Evolutionary conservation across 2,329 filamentous ascomycete species (phyloP).

Genomic region (Thelonectria rubi): DNA sequence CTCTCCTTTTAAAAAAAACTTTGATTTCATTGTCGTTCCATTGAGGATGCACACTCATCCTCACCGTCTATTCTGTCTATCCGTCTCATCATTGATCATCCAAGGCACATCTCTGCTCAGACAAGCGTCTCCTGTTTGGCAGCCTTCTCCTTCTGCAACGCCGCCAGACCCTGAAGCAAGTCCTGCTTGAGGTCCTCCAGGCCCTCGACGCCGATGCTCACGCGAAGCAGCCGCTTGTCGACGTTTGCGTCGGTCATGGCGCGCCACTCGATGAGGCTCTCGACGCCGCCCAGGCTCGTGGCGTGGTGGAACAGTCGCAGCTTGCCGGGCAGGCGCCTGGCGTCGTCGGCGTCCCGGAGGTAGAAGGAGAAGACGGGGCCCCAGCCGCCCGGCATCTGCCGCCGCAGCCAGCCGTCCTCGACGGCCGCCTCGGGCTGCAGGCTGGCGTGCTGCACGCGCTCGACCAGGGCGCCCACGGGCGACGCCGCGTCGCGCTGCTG

Average conservation of each 20-base stretch:
- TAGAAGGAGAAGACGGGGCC: slow-evolving; percentile 87
- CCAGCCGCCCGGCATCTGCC: slow-evolving; percentile 92
- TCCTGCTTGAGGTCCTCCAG: slow-evolving; percentile 86
- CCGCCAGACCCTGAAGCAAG: slow-evolving; percentile 72
- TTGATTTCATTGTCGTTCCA: background rate
- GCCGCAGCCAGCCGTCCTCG: slow-evolving; percentile 74
- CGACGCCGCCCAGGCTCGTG: slow-evolving; percentile 91
- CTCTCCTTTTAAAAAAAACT: too few relatives aligned
- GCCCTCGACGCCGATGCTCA: slow-evolving; percentile 88
- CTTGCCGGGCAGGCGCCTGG: slow-evolving; percentile 78
- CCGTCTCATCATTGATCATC: slow-evolving; percentile 3
- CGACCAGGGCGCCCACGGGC: slow-evolving; percentile 63
- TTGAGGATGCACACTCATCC: background rate
- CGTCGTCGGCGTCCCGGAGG: slow-evolving; percentile 67
- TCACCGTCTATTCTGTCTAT: slow-evolving; percentile 1
- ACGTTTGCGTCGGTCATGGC: slow-evolving; percentile 83
- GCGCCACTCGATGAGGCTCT: slow-evolving; percentile 96
- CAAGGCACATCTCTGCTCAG: slow-evolving; percentile 1
- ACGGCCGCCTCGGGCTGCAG: slow-evolving; percentile 72
- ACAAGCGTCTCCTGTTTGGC: background rate
- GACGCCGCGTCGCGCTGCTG: slow-evolving; percentile 53
- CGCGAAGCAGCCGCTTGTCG: slow-evolving; percentile 75
- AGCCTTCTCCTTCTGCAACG: slow-evolving; percentile 49
- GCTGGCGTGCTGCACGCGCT: slow-evolving; percentile 77
- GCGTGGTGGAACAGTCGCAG: slow-evolving; percentile 90